These are phyloP conservation scores for Acanthamoeba lenticulata DNA, from an alignment of 208 protist species.

Conservation along the genomic window DNA sequence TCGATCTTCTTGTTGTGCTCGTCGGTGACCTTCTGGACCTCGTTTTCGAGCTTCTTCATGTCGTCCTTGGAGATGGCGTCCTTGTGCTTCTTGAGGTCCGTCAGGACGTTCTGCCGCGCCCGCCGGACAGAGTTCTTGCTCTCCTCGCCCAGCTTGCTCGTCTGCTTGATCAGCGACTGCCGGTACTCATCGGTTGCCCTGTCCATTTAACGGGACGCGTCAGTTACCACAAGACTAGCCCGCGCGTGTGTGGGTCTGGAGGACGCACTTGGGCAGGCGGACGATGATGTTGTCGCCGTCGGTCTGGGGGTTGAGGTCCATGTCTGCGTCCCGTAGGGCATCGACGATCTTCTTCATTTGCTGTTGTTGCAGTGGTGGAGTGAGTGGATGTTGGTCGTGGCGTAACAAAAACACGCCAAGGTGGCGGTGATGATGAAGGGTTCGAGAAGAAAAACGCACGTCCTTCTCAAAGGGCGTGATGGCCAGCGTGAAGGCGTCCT, in stretches of 20 bases:
- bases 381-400: too few relatives aligned
- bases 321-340: not conserved
- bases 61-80: slow-evolving; percentile 58
- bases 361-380: too few relatives aligned
- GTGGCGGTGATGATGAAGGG: not conserved
- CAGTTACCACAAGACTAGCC: too few relatives aligned
- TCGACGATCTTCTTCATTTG: slow-evolving; percentile 18
- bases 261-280: slow-evolving; percentile 11
- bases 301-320: slow-evolving; percentile 43
- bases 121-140: slow-evolving; percentile 7
- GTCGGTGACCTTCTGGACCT: slow-evolving; percentile 58
- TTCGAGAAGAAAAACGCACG: too few relatives aligned
- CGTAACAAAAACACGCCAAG: not conserved
- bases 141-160: slow-evolving; percentile 10
- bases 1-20: slow-evolving; percentile 57
- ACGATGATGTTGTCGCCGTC: slow-evolving; percentile 50
- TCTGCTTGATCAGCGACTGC: slow-evolving; percentile 44
- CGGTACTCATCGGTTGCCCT: slow-evolving; percentile 19
- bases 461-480: slow-evolving; percentile 39
- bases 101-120: not conserved
- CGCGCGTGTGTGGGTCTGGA: too few relatives aligned
- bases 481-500: slow-evolving; percentile 30
- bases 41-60: slow-evolving; percentile 64
- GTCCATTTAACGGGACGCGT: too few relatives aligned
- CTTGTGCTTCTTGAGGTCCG: slow-evolving; percentile 57